Base-by-base conservation (phyloP, 1,284 basidiomycete genomes). In the Ustilago loliicola region DNA sequence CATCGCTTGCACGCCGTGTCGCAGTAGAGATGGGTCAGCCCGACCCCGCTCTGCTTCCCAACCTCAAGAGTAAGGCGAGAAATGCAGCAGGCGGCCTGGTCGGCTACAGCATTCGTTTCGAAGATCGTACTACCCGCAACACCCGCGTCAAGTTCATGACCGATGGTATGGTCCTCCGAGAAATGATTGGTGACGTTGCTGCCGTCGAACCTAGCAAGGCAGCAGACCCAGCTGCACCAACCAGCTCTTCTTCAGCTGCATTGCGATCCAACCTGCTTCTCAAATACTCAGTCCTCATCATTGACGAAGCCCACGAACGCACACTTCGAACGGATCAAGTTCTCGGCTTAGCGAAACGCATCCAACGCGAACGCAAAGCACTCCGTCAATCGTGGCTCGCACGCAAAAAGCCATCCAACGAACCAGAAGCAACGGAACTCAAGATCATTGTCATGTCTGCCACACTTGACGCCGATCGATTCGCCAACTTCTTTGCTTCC, bases 361-460 rank as follows among this genome's bases (percentile, higher is more conserved):
- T 88, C 3, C 87, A 88, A 73, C 67, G 69, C 8, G 72, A 83
- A 59, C 78, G 88, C 19, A 84, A 85, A 57, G 72, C 96, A 93
- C 75, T 88, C 7, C 77, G 82, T 3, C 82, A 88, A n/a, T 63
- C 86, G 75, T 36, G 82, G 83, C 29, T 79, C 36, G 59, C 79
- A 23, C 48, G 65, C 3, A 72, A 57, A 1, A 59, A 42, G 19
- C 73, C 88, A 48, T 79, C 83, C 27, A 87, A 84, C 79, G 83
- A 81, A 67, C 72, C 79, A 66, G 80, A 73, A 21, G 62, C 81
- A 1, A 80, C 82, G 38, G 86, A 82, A 19, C 89, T 99, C 73
- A 98, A 96, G 86, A 90, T 99, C 58, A 90, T 99, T 23, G 90
- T 99, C 82, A 99, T 98, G 96, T 95, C 93, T 87, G 96, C 96